Evolutionary conservation across 306 rosid genomes (phyloP).

Genomic region (Geum urbanum): DNA sequence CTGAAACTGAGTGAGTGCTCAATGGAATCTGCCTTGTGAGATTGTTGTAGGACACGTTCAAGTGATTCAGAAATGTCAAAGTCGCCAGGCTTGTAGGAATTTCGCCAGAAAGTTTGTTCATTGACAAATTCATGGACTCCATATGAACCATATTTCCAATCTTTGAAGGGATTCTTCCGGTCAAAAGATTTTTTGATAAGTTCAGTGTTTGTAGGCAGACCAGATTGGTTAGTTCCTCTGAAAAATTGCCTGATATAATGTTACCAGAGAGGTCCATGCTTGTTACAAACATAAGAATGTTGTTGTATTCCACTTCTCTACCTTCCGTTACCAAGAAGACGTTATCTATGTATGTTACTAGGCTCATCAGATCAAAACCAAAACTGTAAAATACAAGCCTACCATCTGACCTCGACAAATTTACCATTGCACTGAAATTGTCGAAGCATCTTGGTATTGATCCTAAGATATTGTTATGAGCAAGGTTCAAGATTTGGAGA

Average conservation of each 20-base stretch:
- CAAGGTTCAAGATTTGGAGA: slow-evolving; percentile 22
- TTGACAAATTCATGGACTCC: slow-evolving; percentile 17
- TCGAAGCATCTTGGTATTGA: slow-evolving; percentile 23
- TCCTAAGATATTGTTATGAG: slow-evolving; percentile 11
- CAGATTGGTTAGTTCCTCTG: too few relatives aligned
- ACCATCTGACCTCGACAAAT: not conserved
- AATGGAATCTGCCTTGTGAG: not conserved
- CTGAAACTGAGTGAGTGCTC: too few relatives aligned
- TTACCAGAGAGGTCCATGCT: slow-evolving; percentile 21
- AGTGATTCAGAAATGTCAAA: slow-evolving; percentile 1
- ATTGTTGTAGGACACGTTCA: slow-evolving; percentile 22
- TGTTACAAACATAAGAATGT: not conserved
- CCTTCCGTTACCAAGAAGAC: not conserved
- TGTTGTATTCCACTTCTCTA: not conserved
- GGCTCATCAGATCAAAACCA: too few relatives aligned
- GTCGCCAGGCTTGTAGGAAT: slow-evolving; percentile 7
- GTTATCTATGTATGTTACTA: not conserved
- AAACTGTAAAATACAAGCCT: too few relatives aligned
- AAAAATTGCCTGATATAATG: not conserved
- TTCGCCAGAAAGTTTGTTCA: slow-evolving; percentile 11
- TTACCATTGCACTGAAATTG: not conserved
- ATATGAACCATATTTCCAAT: not conserved
- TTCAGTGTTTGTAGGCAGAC: too few relatives aligned
- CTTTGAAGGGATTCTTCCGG: not conserved
- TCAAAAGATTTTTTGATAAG: slow-evolving; percentile 10